Conservation (phyloP, 2,329 filamentous ascomycete species). For the Tolypocladium sp. region DNA sequence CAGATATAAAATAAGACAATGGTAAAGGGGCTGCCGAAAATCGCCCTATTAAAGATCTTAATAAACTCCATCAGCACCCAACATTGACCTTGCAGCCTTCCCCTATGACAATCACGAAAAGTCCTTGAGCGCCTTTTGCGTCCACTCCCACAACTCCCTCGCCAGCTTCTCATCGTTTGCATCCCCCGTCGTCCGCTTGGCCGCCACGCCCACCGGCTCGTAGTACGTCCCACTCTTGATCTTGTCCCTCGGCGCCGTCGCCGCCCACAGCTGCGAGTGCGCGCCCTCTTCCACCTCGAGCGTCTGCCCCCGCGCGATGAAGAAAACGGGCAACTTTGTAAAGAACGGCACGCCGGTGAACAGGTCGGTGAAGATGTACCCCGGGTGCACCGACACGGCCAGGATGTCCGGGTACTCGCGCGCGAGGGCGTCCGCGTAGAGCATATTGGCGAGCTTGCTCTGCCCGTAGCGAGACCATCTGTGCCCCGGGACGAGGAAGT, state of each 20-base stretch:
- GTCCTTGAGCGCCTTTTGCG: slow-evolving; percentile 3
- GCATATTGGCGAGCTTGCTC: slow-evolving; percentile 40
- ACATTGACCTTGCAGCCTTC: no score
- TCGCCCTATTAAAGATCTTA: no score
- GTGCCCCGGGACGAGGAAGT: slow-evolving; percentile 9
- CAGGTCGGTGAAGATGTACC: slow-evolving; percentile 23
- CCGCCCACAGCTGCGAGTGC: slow-evolving; percentile 15
- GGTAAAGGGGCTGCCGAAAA: no score
- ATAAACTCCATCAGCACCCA: no score
- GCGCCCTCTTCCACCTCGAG: background rate
- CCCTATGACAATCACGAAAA: no score
- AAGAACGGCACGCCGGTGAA: slow-evolving; percentile 12
- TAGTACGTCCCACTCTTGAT: slow-evolving; percentile 12
- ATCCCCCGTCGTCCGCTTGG: slow-evolving; percentile 9
- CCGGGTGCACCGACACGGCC: slow-evolving; percentile 39
- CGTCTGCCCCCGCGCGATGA: slow-evolving; percentile 10
- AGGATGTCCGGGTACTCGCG: slow-evolving; percentile 30
- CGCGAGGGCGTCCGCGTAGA: slow-evolving; percentile 35
- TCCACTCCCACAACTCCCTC: slow-evolving; percentile 29
- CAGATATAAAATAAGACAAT: no score
- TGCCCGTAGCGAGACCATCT: slow-evolving; percentile 36
- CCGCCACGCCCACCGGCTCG: slow-evolving; percentile 15
- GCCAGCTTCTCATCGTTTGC: slow-evolving; percentile 18
- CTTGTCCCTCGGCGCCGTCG: slow-evolving; percentile 10
- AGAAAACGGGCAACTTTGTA: slow-evolving; percentile 12